Evolutionary conservation across 495 filamentous ascomycete genomes (phyloP).

Genomic region (Terfezia boudieri): DNA sequence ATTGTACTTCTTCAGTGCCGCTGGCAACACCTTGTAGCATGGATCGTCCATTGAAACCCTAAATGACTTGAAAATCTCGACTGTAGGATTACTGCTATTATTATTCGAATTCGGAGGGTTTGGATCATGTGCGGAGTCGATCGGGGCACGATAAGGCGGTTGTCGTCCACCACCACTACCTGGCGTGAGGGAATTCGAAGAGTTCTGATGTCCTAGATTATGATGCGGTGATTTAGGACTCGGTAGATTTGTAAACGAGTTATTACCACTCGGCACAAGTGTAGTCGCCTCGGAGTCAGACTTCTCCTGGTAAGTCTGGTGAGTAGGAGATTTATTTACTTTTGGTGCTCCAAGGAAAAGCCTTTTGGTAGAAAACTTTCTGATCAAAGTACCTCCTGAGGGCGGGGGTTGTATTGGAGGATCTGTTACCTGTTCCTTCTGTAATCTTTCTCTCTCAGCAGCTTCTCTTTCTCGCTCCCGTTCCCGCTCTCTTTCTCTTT

Average conservation of each 20-base stretch:
- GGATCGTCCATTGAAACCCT: slow-evolving; percentile 93
- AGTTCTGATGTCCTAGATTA: background rate
- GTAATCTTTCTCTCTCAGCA: background rate
- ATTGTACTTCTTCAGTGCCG: slow-evolving; percentile 90
- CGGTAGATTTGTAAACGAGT: background rate
- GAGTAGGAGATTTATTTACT: slow-evolving; percentile 46
- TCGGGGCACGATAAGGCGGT: no score
- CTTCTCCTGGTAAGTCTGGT: background rate
- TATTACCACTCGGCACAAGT: background rate
- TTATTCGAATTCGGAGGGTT: background rate
- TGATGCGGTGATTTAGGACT: background rate
- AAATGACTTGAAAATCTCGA: slow-evolving; percentile 94
- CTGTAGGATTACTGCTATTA: slow-evolving; percentile 24
- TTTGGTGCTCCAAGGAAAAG: slow-evolving; percentile 72
- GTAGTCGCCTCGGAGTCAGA: background rate
- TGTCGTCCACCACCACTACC: no score
- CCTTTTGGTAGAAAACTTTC: slow-evolving; percentile 80
- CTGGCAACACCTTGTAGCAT: slow-evolving; percentile 88
- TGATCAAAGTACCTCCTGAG: slow-evolving; percentile 25
- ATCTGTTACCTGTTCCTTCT: slow-evolving; percentile 6
- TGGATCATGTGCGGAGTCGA: no score
- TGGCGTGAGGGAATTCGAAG: background rate
- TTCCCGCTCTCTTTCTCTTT: slow-evolving; percentile 1
- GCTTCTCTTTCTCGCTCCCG: background rate
- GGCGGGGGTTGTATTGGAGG: slow-evolving; percentile 9